Conservation (phyloP, 78 protist genomes). For the Emiliania huxleyi region DNA sequence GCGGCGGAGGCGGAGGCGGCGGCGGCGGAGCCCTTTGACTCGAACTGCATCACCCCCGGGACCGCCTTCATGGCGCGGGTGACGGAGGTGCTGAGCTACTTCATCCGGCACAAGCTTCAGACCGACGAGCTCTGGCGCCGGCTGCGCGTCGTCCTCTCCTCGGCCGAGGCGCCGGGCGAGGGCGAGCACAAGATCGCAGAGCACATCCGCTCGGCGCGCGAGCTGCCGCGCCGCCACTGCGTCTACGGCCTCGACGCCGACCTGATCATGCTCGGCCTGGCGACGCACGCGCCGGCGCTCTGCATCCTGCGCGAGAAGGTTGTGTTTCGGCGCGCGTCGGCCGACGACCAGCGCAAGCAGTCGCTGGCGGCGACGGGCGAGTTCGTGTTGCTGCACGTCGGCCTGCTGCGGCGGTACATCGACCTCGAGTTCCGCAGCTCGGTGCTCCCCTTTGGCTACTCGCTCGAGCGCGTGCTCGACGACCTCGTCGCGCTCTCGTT, state of each 20-base stretch:
- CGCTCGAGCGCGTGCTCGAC: constrained; percentile 69
- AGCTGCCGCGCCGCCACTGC: constrained; percentile 78
- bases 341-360: background rate
- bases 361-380: constrained; percentile 24
- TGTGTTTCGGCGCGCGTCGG: background rate
- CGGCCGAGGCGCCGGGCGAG: background rate
- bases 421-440: constrained; percentile 46
- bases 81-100: constrained; percentile 41
- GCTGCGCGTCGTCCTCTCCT: constrained; percentile 30
- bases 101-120: constrained; percentile 29
- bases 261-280: constrained; percentile 87
- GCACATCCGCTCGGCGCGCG: constrained; percentile 76
- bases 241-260: constrained; percentile 95
- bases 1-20: background rate
- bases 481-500: constrained; percentile 81
- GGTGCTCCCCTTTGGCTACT: background rate
- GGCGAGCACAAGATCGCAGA: constrained; percentile 95
- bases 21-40: constrained; percentile 66
- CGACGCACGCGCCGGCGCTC: constrained; percentile 87
- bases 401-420: constrained; percentile 68
- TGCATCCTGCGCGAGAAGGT: constrained; percentile 81
- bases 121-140: constrained; percentile 47
- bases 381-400: constrained; percentile 56
- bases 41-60: constrained; percentile 95
- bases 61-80: constrained; percentile 82